These are phyloP conservation scores for Dictyostelium discoideum DNA, from an alignment of 78 protist species.

Conservation along the genomic window DNA sequence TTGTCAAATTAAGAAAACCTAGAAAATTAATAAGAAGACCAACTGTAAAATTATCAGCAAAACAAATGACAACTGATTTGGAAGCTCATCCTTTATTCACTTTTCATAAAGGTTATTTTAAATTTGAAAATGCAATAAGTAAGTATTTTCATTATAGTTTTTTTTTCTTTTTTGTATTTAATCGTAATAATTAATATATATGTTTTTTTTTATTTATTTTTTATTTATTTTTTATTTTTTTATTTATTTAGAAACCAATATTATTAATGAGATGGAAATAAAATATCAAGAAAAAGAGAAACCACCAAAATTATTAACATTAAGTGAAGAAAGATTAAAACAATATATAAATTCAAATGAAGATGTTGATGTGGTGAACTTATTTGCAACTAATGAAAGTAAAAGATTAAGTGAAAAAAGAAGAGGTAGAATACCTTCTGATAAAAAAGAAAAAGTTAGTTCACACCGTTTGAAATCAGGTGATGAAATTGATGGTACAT, in stretches of 20 bases:
- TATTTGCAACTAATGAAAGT: neutral
- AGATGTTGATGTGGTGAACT: slow-evolving; percentile 10
- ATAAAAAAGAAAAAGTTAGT: neutral
- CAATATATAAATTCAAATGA: slow-evolving; percentile 8
- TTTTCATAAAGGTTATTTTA: slow-evolving; percentile 54
- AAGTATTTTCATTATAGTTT: neutral
- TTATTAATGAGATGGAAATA: neutral
- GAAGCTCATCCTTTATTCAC: slow-evolving; percentile 64
- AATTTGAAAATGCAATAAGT: slow-evolving; percentile 38
- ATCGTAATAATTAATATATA: neutral
- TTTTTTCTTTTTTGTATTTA: neutral
- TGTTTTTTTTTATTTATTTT: neutral
- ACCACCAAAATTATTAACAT: neutral
- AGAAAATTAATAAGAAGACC: slow-evolving; percentile 20
- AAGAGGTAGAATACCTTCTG: neutral
- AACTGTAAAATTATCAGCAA: neutral
- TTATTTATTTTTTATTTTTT: too few species aligned
- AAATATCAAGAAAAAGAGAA: neutral
- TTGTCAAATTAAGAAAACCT: slow-evolving; percentile 16
- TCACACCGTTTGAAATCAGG: neutral
- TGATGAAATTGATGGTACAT: neutral
- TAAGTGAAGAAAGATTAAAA: slow-evolving; percentile 6
- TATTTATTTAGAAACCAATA: neutral
- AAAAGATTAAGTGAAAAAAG: neutral
- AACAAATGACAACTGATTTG: slow-evolving; percentile 42